Base-by-base conservation (phyloP, 345 rosid species). In the Raphanus raphanistrum region DNA sequence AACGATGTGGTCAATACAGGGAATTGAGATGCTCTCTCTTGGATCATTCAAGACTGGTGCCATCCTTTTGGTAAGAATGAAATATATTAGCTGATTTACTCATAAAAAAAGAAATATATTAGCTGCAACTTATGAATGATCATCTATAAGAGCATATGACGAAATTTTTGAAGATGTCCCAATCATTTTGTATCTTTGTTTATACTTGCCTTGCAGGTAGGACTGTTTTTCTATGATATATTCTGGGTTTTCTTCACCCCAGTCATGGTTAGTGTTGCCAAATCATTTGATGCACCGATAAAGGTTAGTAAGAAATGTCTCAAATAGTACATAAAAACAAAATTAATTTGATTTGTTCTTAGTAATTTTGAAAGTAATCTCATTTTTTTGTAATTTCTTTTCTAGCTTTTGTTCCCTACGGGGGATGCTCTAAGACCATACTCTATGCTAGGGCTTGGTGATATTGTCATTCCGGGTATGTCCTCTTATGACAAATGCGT, bases 211-310 rank as follows among this genome's bases (percentile, higher is more conserved):
- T 55, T 82, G 83, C 80, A 96, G 99, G 96, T 88, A 71, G 99
- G 98, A 57, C 97, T 96, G 77, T 96, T 96, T 83, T 90, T 91
- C 36, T 95, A 93, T 65, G 98, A 96, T 80, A 93, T 93, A 73
- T 96, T 96, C 87, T 96, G 98, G 98, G 97, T 96, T 84, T 96
- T 96, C 92, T 93, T 96, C 81, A 96, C 99, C 63, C 99, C 97
- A 1, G 99, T 96, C 36, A 96, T 96, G 98, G 99, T 96, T 71
- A 91, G 97, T 71, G 98, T 96, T 70, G 99, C 98, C 62, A 96
- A 91, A 86, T 96, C 99, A 68, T 96, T 96, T 17, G 98, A 96
- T 85, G 99, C 97, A 77, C 98, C 99, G 4, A 96, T 96, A 60
- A 96, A 96, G 99, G 99, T 91, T 71, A 82, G 97, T 84, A 38